A percentile compares a stretch with the other conserved stretches of the same genome.
These are phyloP conservation scores for Luzula sylvatica DNA, from an alignment of 176 grass and related monocot genomes.

Conservation along the genomic window DNA sequence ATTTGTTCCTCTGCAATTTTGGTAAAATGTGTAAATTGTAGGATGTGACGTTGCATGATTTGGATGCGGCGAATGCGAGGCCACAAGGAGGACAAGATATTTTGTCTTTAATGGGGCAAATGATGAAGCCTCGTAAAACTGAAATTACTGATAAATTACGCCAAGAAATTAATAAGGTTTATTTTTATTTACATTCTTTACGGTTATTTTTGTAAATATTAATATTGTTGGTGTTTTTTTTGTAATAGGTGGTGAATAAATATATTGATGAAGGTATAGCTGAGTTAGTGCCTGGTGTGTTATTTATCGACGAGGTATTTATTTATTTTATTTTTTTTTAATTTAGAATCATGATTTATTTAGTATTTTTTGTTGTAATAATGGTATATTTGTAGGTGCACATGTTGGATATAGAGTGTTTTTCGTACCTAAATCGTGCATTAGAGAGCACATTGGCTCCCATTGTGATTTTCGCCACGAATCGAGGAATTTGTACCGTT, in stretches of 20 bases:
- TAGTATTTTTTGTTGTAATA: background rate
- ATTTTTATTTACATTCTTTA: background rate
- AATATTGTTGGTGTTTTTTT: constrained; percentile 14
- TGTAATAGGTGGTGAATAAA: constrained; percentile 67
- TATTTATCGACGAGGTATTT: constrained; percentile 91
- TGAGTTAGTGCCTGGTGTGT: constrained; percentile 88
- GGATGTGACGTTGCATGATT: constrained; percentile 91
- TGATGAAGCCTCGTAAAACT: constrained; percentile 95
- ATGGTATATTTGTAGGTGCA: constrained; percentile 53
- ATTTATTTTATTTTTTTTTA: constrained; percentile 12
- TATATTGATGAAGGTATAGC: constrained; percentile 93
- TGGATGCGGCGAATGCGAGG: constrained; percentile 95
- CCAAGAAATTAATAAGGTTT: constrained; percentile 93
- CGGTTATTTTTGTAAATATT: background rate
- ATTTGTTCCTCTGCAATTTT: too few relatives aligned
- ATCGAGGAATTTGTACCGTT: constrained; percentile 90
- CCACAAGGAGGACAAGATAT: constrained; percentile 99
- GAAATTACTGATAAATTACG: constrained; percentile 93
- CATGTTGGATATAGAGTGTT: constrained; percentile 94
- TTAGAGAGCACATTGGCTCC: constrained; percentile 80
- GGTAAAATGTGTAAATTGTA: constrained; percentile 2
- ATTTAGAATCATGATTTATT: background rate
- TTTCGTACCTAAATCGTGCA: constrained; percentile 95
- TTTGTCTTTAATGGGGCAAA: constrained; percentile 90
- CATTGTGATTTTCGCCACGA: constrained; percentile 84